Base-by-base conservation (phyloP, 768 basidiomycete species). In the Hebeloma cylindrosporum region DNA sequence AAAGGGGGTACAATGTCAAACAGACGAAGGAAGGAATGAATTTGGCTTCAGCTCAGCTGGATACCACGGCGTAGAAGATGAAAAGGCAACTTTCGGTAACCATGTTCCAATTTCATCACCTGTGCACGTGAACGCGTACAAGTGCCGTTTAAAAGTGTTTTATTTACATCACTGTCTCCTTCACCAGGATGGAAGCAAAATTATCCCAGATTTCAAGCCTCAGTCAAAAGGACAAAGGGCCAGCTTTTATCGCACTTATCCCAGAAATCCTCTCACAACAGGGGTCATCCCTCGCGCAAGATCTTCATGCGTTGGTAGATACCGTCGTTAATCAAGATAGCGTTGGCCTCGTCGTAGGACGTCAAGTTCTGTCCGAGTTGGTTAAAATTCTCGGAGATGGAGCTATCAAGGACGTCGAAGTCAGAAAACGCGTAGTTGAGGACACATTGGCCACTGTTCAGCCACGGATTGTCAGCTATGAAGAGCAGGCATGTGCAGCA, bases 321-420 rank as follows among this genome's bases (percentile, higher is more conserved):
- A 79, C 83, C 53, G 85, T 89, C 50, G 82, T 91, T 48, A 87
- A 88, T 61, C 84, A 90, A 50, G 90, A 92, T 54, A 74, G 70
- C 48, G 80, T 85, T 38, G 87, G 89, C 34, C 80, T 93, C 54
- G 92, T 97, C 40, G 86, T 94, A 23, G 91, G 88, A 18, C 78
- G 94, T 54, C 87, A 92, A 56, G 85, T 94, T 21, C 72, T 97
- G 14, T 82, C 87, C 11, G 90, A 93, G 58, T 82, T 93, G 35
- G 88, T 93, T 51, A 83, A 77, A 62, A 68, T 72, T 41, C 71
- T 93, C 23, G 74, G 72, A 17, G 78, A 80, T 28, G 79, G 78
- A 22, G 63, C 60, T 2, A 70, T 86, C 54, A 67, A 75, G 33
- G 68, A 80, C 54, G 57, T 70, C 10, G 81, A 83, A 7, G 58